phyloP scores from a whole-genome alignment of 176 grass and related monocot genomes.

The Carex pumila region DNA sequence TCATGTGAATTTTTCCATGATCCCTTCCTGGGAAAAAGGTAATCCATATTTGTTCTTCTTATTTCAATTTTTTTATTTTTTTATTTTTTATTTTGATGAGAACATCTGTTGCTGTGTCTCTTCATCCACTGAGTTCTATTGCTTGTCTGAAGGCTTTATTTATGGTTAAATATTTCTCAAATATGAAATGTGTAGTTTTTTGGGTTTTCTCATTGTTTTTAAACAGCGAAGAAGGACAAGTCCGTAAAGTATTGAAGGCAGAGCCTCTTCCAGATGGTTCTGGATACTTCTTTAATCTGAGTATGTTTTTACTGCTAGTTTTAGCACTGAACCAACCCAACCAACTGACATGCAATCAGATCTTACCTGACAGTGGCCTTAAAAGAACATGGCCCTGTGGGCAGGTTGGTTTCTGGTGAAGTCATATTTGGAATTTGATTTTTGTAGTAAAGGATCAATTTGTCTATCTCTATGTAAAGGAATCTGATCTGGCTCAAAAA shows the following conservation, averaged over 20 bases:
- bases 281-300: slow-evolving; percentile 95
- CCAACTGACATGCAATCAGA: not conserved
- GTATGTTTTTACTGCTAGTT: slow-evolving; percentile 29
- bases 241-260: slow-evolving; percentile 76
- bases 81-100: not conserved
- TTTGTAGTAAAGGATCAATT: not conserved
- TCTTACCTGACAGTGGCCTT: not conserved
- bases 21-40: slow-evolving; percentile 80
- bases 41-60: not conserved
- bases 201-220: not conserved
- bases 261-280: slow-evolving; percentile 96
- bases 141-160: not conserved
- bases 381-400: not conserved
- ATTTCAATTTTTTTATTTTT: not conserved
- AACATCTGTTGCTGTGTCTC: not conserved
- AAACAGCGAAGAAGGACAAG: slow-evolving; percentile 86
- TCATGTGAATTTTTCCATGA: slow-evolving; percentile 95
- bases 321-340: not conserved
- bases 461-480: not conserved
- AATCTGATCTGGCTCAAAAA: not conserved
- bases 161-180: not conserved
- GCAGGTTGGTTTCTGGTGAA: not conserved
- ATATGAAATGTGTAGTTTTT: not conserved
- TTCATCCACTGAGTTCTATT: not conserved
- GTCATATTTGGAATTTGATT: not conserved